Percentiles rank a stretch among this genome's conserved stretches.
Conservation (phyloP, 129 eudicot genomes). For the Flaveria ramosissima region DNA sequence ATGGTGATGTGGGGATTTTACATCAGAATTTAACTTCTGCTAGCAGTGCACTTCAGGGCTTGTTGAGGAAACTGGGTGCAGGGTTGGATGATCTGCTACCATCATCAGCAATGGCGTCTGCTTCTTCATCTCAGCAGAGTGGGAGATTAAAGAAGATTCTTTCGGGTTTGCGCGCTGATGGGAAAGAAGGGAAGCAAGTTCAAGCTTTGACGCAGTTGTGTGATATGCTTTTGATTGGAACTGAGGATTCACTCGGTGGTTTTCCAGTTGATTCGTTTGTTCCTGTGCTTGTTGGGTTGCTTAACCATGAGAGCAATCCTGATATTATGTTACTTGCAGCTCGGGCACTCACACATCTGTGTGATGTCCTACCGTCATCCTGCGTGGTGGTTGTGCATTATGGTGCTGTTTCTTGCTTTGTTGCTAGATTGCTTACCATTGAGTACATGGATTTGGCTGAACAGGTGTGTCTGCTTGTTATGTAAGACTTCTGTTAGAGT, state of each 20-base stretch:
- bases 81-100: conserved; percentile 96
- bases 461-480: conserved; percentile 53
- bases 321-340: conserved; percentile 97
- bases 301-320: conserved; percentile 89
- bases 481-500: no score
- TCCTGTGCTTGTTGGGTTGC: conserved; percentile 91
- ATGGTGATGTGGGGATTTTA: conserved; percentile 75
- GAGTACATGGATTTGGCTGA: conserved; percentile 99
- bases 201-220: conserved; percentile 90
- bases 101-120: conserved; percentile 88
- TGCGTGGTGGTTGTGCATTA: conserved; percentile 97
- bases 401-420: conserved; percentile 91
- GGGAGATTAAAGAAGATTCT: conserved; percentile 92
- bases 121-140: conserved; percentile 91
- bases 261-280: conserved; percentile 95
- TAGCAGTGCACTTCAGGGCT: conserved; percentile 92
- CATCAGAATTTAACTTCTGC: conserved; percentile 88
- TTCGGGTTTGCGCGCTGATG: conserved; percentile 84
- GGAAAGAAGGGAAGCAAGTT: conserved; percentile 95
- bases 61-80: conserved; percentile 84
- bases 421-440: conserved; percentile 84
- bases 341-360: conserved; percentile 89
- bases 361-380: conserved; percentile 88
- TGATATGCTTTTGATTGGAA: conserved; percentile 88
- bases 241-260: conserved; percentile 86